Evolutionary conservation across 2,329 filamentous ascomycete species (phyloP).

Genomic region (Neofusicoccum cordaticola): DNA sequence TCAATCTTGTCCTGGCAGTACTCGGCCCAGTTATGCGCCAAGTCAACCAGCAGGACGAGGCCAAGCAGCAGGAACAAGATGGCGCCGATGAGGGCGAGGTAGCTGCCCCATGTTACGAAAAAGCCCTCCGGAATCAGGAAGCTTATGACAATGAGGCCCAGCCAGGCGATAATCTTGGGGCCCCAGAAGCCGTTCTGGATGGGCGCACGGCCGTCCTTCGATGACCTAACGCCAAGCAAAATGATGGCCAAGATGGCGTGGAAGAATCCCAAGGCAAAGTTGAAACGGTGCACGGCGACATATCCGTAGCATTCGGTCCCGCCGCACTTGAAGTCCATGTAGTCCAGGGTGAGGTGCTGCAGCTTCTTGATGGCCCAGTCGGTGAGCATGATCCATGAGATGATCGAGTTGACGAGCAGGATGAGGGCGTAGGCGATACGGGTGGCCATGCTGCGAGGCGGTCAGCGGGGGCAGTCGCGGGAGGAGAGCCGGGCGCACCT

Average conservation of each 20-base stretch:
- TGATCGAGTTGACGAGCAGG: conserved; percentile 90
- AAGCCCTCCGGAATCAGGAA: conserved; percentile 95
- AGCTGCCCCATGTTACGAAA: conserved; percentile 95
- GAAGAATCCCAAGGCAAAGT: conserved; percentile 93
- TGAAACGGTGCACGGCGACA: conserved; percentile 95
- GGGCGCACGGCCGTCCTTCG: conserved; percentile 80
- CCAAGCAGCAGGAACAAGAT: conserved; percentile 93
- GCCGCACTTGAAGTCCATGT: conserved; percentile 88
- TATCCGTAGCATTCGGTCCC: conserved; percentile 92
- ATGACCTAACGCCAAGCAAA: conserved; percentile 80
- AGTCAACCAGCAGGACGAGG: conserved; percentile 85
- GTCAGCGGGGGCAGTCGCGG: conserved; percentile 19
- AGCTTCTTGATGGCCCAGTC: conserved; percentile 97
- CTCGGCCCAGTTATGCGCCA: conserved; percentile 96
- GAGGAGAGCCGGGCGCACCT: conserved; percentile 54
- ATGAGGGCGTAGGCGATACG: conserved; percentile 95
- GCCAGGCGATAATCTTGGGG: conserved; percentile 88
- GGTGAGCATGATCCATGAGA: conserved; percentile 99
- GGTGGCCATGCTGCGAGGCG: conserved; percentile 72
- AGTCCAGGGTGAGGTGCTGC: conserved; percentile 86
- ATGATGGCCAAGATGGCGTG: conserved; percentile 83
- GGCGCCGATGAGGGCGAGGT: conserved; percentile 81
- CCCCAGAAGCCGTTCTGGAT: conserved; percentile 99
- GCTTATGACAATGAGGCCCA: conserved; percentile 80
- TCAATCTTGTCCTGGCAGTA: conserved; percentile 94